Conservation (phyloP, 2,329 filamentous ascomycete species). For the Verticillium klebahnii region DNA sequence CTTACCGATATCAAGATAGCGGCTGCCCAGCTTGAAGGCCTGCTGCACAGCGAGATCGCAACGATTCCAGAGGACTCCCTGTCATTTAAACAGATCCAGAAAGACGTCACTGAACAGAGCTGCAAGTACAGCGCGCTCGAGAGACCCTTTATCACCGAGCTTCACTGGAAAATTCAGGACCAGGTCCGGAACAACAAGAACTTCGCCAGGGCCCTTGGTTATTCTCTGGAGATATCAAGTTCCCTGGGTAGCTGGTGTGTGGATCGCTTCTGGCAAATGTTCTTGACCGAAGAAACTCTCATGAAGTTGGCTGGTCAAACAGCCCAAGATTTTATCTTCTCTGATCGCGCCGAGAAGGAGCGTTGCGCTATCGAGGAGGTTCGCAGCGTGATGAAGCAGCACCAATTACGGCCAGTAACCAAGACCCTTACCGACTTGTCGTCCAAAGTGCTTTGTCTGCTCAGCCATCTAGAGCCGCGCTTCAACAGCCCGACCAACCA, state of each 20-base stretch:
- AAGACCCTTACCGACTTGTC: conserved; percentile 48
- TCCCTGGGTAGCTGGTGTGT: conserved; percentile 80
- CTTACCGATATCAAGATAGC: conserved; percentile 68
- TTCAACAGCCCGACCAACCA: conserved; percentile 55
- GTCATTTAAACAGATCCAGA: conserved; percentile 28
- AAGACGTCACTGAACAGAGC: conserved; percentile 51
- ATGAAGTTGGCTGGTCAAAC: conserved; percentile 56
- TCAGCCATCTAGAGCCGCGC: conserved; percentile 53
- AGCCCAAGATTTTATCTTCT: conserved; percentile 27
- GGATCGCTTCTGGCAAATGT: conserved; percentile 73
- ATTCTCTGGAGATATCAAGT: conserved; percentile 54
- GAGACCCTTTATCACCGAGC: conserved; percentile 54
- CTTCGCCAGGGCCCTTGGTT: conserved; percentile 55
- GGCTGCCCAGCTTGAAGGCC: conserved; percentile 66
- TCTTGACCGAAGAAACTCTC: conserved; percentile 58
- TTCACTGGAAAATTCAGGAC: conserved; percentile 54
- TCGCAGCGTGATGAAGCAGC: conserved; percentile 46
- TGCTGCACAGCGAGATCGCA: conserved; percentile 78
- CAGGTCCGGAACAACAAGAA: conserved; percentile 34
- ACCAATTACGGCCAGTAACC: conserved; percentile 36
- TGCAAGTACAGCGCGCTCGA: conserved; percentile 38
- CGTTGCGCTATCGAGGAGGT: conserved; percentile 55
- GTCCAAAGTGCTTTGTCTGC: conserved; percentile 64
- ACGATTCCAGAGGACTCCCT: conserved; percentile 51
- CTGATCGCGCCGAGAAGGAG: conserved; percentile 33